Percentiles rank a stretch among this genome's conserved stretches.
These are phyloP conservation scores for Caryopteris hybrid DNA, from an alignment of 305 asterid genomes.

Conservation along the genomic window DNA sequence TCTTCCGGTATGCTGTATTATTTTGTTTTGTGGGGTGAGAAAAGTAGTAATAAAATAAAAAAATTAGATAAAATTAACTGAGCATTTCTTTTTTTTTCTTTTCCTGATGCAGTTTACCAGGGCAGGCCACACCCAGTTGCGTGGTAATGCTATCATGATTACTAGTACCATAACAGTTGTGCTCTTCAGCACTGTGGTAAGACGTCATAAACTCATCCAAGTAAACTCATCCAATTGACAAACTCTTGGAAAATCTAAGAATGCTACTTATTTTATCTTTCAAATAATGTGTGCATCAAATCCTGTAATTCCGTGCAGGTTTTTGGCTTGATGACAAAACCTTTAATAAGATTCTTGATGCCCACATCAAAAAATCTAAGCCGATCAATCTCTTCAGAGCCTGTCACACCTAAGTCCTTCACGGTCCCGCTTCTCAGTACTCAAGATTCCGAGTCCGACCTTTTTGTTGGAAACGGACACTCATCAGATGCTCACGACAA, in stretches of 20 bases:
- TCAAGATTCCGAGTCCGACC: slow-evolving; percentile 44
- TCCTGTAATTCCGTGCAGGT: slow-evolving; percentile 31
- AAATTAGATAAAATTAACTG: background rate
- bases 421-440: slow-evolving; percentile 45
- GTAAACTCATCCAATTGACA: no score
- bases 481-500: slow-evolving; percentile 15
- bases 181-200: slow-evolving; percentile 68
- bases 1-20: background rate
- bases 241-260: background rate
- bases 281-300: background rate
- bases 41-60: no score
- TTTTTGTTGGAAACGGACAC: slow-evolving; percentile 21
- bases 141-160: slow-evolving; percentile 55
- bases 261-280: background rate
- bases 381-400: slow-evolving; percentile 40
- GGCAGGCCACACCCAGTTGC: slow-evolving; percentile 52
- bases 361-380: slow-evolving; percentile 37
- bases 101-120: slow-evolving; percentile 45
- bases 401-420: slow-evolving; percentile 47
- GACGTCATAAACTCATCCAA: slow-evolving; percentile 19
- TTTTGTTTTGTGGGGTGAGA: background rate
- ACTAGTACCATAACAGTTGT: slow-evolving; percentile 66
- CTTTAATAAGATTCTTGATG: slow-evolving; percentile 59
- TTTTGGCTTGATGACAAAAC: slow-evolving; percentile 67
- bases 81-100: background rate